Base-by-base conservation (phyloP, 352 stramenopile genomes). In the Achlya hypogyna region DNA sequence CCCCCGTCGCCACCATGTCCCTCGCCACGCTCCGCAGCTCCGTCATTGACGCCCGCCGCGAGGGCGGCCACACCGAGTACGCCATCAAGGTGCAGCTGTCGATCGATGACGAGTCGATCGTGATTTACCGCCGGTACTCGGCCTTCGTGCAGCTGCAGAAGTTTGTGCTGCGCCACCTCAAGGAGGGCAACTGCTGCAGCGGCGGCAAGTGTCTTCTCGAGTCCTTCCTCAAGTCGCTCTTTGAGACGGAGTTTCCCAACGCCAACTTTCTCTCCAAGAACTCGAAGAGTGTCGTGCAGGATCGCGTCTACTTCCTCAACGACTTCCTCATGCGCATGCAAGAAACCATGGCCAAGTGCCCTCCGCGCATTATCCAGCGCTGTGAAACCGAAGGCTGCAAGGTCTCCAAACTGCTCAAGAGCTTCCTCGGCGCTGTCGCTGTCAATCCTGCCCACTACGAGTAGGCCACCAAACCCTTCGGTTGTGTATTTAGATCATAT, bases 71-170 rank as follows among this genome's bases (percentile, higher is more conserved):
- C 79, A 93, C 84, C n/a, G 82, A 93, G 74, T 93, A 93, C 63
- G 82, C 81, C 56, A 86, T 93, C 72, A 79, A 81, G 43, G 80
- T 93, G 53, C 78, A 86, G 75, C 77, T 79, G 47, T 76, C 84
- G 62, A 71, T 75, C 34, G 83, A 72, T 62, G 78, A 78, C 65
- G 75, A 84, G 32, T 71, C 74, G 20, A 78, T 79, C 68, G 76
- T 93, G 65, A 81, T 93, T 1, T 91, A 91, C 75, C 81, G 84
- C 51, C 84, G 84, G 66, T 93, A 89, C 78, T 93, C 84, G 59
- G 81, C 82, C 51, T 93, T 93, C 69, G 72, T 91, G 66, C 79
- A 93, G 73, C 81, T 93, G 23, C 84, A 93, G 72, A 79, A 84
- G 14, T 76, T 91, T 27, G 80, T 75, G 27, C 71, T 75, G 49